Conservation (phyloP, 306 rosid genomes). For the Albizia julibrissin region DNA sequence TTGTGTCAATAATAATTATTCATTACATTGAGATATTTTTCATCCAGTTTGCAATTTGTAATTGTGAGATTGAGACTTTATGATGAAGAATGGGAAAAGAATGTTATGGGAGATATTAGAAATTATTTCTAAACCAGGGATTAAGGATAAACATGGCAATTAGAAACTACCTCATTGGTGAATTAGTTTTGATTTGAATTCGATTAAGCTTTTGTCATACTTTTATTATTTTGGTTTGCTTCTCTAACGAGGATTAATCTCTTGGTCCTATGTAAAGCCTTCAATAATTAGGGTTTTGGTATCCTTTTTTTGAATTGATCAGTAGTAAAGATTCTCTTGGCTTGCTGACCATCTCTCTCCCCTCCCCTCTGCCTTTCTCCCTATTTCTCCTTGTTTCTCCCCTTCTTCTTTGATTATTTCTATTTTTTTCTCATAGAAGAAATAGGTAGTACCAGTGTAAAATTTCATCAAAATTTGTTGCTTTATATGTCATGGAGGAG, state of each 20-base stretch:
- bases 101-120: background rate
- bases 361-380: too few species aligned
- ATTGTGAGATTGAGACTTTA: background rate
- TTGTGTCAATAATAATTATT: background rate
- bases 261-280: background rate
- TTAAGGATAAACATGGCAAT: background rate
- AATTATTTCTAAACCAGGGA: background rate
- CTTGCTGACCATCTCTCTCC: background rate
- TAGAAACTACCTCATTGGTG: background rate
- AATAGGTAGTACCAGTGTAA: background rate
- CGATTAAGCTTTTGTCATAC: background rate
- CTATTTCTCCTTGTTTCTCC: too few species aligned
- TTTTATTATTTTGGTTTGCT: background rate
- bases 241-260: background rate
- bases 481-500: background rate
- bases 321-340: background rate
- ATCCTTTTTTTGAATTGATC: background rate
- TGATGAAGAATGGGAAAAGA: background rate
- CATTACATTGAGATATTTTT: slow-evolving; percentile 2
- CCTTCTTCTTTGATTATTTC: background rate
- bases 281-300: background rate
- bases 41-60: slow-evolving; percentile 15
- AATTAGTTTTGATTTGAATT: background rate
- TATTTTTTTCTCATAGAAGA: background rate
- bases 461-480: background rate